phyloP scores from a whole-genome alignment of 75 land plant genomes.

The Pinus tabuliformis region DNA sequence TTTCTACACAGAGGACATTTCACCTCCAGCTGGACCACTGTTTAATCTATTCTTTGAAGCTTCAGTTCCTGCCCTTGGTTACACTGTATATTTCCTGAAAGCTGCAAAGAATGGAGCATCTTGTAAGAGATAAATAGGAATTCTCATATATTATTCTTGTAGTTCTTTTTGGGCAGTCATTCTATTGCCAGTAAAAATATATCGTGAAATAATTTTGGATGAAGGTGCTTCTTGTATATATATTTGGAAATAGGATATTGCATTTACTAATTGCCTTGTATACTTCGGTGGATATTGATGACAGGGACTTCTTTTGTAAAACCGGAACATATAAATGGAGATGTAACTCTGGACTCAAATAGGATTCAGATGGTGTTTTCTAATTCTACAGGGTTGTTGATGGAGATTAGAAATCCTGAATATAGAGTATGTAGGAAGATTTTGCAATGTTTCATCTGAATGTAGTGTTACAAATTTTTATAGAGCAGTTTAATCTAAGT shows the following conservation, averaged over 20 bases:
- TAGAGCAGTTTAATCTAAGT: background rate
- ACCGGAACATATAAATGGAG: conserved; percentile 8
- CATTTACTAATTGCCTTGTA: background rate
- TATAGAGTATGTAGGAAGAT: background rate
- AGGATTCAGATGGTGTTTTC: conserved; percentile 11
- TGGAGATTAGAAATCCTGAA: background rate
- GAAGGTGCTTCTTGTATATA: background rate
- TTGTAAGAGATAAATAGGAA: conserved; percentile 1
- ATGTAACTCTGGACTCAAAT: conserved; percentile 1
- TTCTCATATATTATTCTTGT: background rate
- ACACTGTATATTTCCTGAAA: conserved; percentile 11
- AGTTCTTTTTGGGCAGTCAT: background rate
- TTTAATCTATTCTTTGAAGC: conserved; percentile 75
- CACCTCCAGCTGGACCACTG: conserved; percentile 22
- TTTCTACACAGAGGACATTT: conserved; percentile 38
- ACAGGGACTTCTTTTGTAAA: conserved; percentile 1
- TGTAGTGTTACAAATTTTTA: background rate
- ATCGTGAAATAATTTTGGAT: too few relatives aligned
- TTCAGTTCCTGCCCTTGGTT: conserved; percentile 75
- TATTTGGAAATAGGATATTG: background rate
- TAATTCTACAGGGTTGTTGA: conserved; percentile 5
- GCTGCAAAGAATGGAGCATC: background rate
- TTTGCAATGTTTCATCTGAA: background rate
- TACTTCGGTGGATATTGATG: background rate
- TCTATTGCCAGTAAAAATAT: too few relatives aligned